phyloP scores from a whole-genome alignment of 2,329 filamentous ascomycete species.

The Venturia carpophila region DNA sequence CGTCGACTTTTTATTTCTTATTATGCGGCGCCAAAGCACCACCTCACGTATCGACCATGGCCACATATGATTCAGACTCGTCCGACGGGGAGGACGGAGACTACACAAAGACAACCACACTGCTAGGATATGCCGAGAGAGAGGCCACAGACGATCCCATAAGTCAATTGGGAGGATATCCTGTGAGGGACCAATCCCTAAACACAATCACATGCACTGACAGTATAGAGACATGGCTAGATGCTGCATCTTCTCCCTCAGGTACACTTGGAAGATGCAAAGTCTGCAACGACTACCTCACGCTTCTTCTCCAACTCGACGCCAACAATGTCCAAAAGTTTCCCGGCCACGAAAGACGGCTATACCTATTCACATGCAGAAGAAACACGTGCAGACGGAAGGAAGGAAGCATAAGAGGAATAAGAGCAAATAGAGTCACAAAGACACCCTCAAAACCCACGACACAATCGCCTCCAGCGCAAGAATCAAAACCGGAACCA shows the following conservation, averaged over 20 bases:
- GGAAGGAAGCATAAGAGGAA: slow-evolving; percentile 67
- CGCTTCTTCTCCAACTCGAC: slow-evolving; percentile 81
- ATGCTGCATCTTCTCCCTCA: slow-evolving; percentile 61
- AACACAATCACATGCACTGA: background rate
- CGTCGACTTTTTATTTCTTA: background rate
- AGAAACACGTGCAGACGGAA: slow-evolving; percentile 73
- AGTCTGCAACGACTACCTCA: slow-evolving; percentile 76
- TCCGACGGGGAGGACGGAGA: slow-evolving; percentile 56
- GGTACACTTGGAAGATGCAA: slow-evolving; percentile 76
- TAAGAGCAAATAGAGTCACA: slow-evolving; percentile 59
- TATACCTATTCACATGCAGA: slow-evolving; percentile 81
- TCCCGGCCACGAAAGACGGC: slow-evolving; percentile 73
- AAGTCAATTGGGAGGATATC: slow-evolving; percentile 78
- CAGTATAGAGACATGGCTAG: slow-evolving; percentile 66
- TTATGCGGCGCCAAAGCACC: no score
- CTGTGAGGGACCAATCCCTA: slow-evolving; percentile 52
- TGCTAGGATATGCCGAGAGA: slow-evolving; percentile 80
- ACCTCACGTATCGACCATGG: background rate
- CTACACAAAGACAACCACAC: slow-evolving; percentile 74
- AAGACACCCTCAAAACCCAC: slow-evolving; percentile 22
- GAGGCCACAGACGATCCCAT: slow-evolving; percentile 73
- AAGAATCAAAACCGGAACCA: background rate
- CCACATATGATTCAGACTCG: slow-evolving; percentile 72
- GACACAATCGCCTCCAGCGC: slow-evolving; percentile 22
- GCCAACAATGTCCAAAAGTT: slow-evolving; percentile 82